These are phyloP conservation scores for Erysiphe neolycopersici DNA, from an alignment of 2,329 filamentous ascomycete genomes.

Conservation along the genomic window DNA sequence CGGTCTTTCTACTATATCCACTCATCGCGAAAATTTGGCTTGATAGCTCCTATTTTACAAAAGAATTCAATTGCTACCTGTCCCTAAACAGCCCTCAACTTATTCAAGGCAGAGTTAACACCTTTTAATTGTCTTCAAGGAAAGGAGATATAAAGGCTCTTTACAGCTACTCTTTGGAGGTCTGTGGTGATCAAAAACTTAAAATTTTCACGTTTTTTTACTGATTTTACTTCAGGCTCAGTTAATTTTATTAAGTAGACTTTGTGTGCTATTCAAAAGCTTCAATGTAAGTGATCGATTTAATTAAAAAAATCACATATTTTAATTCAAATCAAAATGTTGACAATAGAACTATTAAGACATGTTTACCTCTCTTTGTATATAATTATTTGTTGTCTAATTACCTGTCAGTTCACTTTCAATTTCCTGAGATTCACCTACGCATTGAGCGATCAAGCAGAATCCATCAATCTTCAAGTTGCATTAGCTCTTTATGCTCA, in stretches of 20 bases:
- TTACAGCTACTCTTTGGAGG: slow-evolving; percentile 4
- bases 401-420: not conserved
- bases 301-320: not conserved
- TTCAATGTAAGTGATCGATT: slow-evolving; percentile 8
- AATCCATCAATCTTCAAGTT: not conserved
- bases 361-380: slow-evolving; percentile 1
- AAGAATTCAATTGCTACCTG: slow-evolving; percentile 12
- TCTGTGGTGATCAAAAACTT: slow-evolving; percentile 1
- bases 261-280: slow-evolving; percentile 3
- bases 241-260: slow-evolving; percentile 4
- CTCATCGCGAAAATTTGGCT: slow-evolving; percentile 12
- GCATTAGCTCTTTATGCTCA: not conserved
- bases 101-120: slow-evolving; percentile 2
- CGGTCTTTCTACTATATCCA: slow-evolving; percentile 7
- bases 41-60: slow-evolving; percentile 15
- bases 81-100: slow-evolving; percentile 5
- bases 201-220: slow-evolving; percentile 2
- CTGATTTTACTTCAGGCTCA: slow-evolving; percentile 3
- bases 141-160: not conserved
- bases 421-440: not conserved
- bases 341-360: not conserved
- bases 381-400: not conserved
- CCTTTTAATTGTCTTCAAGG: slow-evolving; percentile 1
- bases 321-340: not conserved
- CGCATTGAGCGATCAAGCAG: not conserved